Base-by-base conservation (phyloP, 2,329 filamentous ascomycete species). In the Cladosporium sphaerospermum region DNA sequence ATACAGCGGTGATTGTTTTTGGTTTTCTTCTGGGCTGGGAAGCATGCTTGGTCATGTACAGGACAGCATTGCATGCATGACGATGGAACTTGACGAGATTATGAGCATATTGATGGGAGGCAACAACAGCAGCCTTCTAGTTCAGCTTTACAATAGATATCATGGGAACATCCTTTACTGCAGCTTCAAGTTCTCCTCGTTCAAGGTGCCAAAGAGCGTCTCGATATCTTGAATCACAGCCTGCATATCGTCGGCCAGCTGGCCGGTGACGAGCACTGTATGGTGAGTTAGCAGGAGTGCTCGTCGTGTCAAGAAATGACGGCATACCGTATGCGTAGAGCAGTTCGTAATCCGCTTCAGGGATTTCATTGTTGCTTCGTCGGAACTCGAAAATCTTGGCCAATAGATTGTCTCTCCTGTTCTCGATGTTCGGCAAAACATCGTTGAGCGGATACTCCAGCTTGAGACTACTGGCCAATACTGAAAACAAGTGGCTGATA, bases 401-500 rank as follows among this genome's bases (percentile, higher is more conserved):
- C 18, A 99, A 76, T 43, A 97, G 74, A 54, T 88, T 78, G 66
- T 99, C 91, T 58, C 93, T 81, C 39, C 85, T 83, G 66, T 87
- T 82, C 46, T 87, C 83, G 32, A 95, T 87, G 56, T 85, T 90
- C 0, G 93, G 93, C 40, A 97, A 77, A 10, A 88, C 88, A 65
- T 96, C 90, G 34, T 87, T 92, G 54, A 99, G 77, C 0, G 93
- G 91, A 63, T 96, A 97, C 71, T 96, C 91, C 8, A 97, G 79
- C 77, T 95, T 96, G 73, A 97, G 83, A 11, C 88, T 95, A 40
- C 88, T 93, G 1, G 93, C 93, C 57, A 99, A 81, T 5, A 97
- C 93, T 14, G 79, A 81, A 59, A 85, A 78, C 56, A 99, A 79
- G 77, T 97, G 93, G 66, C 89, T 95, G 62, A 97, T 95, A 48